Conservation (phyloP, 805 yeast species). For the Scheffersomyces amazonensis region DNA sequence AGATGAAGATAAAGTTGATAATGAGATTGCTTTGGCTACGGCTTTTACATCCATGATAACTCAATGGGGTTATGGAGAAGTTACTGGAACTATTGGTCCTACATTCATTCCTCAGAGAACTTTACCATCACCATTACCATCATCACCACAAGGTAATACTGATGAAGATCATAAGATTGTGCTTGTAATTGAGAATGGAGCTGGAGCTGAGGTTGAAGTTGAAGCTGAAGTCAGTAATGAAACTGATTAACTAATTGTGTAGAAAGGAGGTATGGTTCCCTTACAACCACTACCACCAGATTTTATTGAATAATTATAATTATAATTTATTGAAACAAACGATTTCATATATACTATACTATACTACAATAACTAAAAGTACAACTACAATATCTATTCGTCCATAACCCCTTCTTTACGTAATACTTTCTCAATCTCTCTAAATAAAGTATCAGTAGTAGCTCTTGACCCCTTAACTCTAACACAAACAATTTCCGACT, state of each 20-base stretch:
- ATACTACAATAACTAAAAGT: background rate
- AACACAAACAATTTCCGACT: constrained; percentile 56
- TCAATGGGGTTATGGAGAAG: constrained; percentile 62
- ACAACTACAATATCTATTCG: background rate
- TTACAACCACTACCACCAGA: background rate
- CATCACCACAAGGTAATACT: constrained; percentile 11
- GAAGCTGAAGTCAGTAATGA: too few species aligned
- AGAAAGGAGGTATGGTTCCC: background rate
- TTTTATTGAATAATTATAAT: background rate
- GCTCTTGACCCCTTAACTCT: constrained; percentile 65
- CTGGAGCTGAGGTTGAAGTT: background rate
- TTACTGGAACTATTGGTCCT: constrained; percentile 54
- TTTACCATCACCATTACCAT: background rate
- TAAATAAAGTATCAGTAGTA: constrained; percentile 56
- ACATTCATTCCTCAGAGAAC: constrained; percentile 24
- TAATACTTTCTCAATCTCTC: constrained; percentile 64
- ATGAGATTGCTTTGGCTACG: constrained; percentile 56
- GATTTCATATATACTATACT: background rate
- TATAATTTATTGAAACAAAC: background rate
- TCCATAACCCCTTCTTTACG: constrained; percentile 62
- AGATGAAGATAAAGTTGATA: constrained; percentile 46
- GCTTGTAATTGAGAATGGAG: constrained; percentile 25
- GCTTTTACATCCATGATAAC: constrained; percentile 62
- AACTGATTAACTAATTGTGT: background rate
- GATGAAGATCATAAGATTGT: constrained; percentile 9